These are phyloP conservation scores for Cornus florida DNA, from an alignment of 148 eudicot genomes.

Conservation along the genomic window DNA sequence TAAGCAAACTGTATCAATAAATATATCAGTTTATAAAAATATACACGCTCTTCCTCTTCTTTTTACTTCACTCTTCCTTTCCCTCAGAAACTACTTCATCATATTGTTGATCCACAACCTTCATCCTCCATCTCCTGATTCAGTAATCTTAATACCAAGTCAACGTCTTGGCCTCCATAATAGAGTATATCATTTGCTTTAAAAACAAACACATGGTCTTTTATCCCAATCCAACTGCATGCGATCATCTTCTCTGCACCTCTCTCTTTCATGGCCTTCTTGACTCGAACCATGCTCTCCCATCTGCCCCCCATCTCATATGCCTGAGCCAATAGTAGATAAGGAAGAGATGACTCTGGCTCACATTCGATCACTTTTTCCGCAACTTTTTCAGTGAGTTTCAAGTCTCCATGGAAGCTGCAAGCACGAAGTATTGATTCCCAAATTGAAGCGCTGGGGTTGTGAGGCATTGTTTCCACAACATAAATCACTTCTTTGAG, in stretches of 20 bases:
- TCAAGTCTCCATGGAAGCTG: constrained; percentile 39
- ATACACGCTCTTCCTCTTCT: not conserved
- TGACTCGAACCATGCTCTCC: constrained; percentile 77
- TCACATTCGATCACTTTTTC: constrained; percentile 52
- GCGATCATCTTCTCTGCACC: constrained; percentile 35
- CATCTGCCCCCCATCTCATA: constrained; percentile 71
- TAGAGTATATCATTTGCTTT: constrained; percentile 41
- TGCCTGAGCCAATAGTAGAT: constrained; percentile 48
- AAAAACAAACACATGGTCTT: constrained; percentile 36
- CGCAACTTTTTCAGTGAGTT: constrained; percentile 53
- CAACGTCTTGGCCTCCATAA: constrained; percentile 41
- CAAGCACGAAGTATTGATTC: constrained; percentile 47
- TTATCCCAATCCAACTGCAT: constrained; percentile 62
- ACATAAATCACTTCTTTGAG: constrained; percentile 52
- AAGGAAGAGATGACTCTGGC: constrained; percentile 56
- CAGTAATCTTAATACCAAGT: constrained; percentile 44
- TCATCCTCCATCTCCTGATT: constrained; percentile 41
- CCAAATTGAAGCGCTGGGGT: constrained; percentile 45
- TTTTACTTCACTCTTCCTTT: not conserved
- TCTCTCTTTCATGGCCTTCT: constrained; percentile 48
- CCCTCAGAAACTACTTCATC: not conserved
- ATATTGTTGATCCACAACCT: constrained; percentile 10
- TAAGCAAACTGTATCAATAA: not conserved
- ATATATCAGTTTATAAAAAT: too few relatives aligned
- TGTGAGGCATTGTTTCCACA: constrained; percentile 42